Evolutionary conservation across 225 moss, liverwort and hornwort species (phyloP), one percentile per base, ranked within the genome.

Genomic region (Marchantia paleacea): DNA sequence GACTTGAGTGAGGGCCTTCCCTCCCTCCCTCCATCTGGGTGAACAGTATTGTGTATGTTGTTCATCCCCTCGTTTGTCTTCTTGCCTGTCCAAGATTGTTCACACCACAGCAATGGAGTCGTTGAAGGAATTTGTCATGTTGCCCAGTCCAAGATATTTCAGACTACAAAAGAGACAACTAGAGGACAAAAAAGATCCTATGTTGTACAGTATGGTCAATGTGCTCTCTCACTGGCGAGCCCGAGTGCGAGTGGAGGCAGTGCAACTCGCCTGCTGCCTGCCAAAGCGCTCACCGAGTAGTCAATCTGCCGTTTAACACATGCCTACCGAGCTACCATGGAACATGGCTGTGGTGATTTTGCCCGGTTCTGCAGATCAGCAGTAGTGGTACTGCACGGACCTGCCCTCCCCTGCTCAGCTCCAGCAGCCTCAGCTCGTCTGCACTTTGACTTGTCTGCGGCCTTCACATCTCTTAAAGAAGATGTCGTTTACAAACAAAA

Each of bases 101-200:
- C 48, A 47, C 55, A 29, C 75, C 19, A 72, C 30, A 5, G 9
- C 19, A 29, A 61, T 75, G 75, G 75, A 26, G 75, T 57, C 76
- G 76, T 48, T 76, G 76, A 76, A 48, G 25, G 26, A 55, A 13
- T 15, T 12, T 51, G 63, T 50, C 63, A 20, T 77, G 49, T 63
- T 24, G 62, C 12, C n/a, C 49, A 50, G 49, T 3, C 25, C 49
- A 20, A 63, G 64, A 64, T 50, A 77, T 77, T 77, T 64, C 22
- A 7, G 48, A 52, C 64, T 77, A 77, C 14, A 65, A 64, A 77
- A 18, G 77, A 77, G 77, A 77, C 77, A 77, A 65, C 77, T 10
- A 77, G 61, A 64, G 63, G 77, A 77, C 77, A 77, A 77, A 77
- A 61, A 49, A 48, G 77, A 77, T 77, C 77, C 64, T 77, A 4